These are phyloP conservation scores for Fragilaria radians DNA, from an alignment of 108 stramenopile genomes.

Conservation along the genomic window DNA sequence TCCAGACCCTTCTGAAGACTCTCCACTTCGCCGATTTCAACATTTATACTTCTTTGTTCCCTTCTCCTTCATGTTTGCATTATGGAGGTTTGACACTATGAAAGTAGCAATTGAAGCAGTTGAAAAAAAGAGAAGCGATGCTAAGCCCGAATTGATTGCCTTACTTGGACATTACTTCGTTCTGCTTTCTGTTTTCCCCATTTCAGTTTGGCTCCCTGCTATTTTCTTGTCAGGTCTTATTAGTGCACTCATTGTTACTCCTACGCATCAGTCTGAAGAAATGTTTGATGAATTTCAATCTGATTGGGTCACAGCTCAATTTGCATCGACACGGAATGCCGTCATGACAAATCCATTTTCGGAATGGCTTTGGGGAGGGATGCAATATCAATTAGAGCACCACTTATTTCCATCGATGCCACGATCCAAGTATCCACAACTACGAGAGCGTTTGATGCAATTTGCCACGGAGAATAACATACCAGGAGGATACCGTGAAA, in stretches of 20 bases:
- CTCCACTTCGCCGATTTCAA: conserved; percentile 86
- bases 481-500: conserved; percentile 75
- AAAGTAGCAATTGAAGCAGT: conserved; percentile 67
- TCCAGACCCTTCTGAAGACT: conserved; percentile 77
- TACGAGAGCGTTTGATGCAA: conserved; percentile 63
- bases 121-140: conserved; percentile 57
- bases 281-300: conserved; percentile 79
- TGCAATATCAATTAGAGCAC: conserved; percentile 96
- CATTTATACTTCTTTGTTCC: conserved; percentile 79
- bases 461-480: conserved; percentile 90
- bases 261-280: conserved; percentile 90
- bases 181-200: conserved; percentile 64
- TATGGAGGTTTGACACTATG: conserved; percentile 87
- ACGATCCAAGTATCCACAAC: conserved; percentile 73
- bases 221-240: conserved; percentile 83
- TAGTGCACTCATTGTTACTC: conserved; percentile 87
- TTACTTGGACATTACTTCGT: conserved; percentile 75
- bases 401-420: conserved; percentile 96
- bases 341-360: conserved; percentile 76
- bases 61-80: conserved; percentile 78
- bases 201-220: conserved; percentile 73
- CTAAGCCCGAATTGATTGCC: conserved; percentile 63
- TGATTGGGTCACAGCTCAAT: conserved; percentile 89
- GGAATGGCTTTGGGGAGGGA: conserved; percentile 92
- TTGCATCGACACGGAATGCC: conserved; percentile 85